These are phyloP conservation scores for Colletotrichum sp. DNA, from an alignment of 2,329 filamentous ascomycete species.

Conservation along the genomic window DNA sequence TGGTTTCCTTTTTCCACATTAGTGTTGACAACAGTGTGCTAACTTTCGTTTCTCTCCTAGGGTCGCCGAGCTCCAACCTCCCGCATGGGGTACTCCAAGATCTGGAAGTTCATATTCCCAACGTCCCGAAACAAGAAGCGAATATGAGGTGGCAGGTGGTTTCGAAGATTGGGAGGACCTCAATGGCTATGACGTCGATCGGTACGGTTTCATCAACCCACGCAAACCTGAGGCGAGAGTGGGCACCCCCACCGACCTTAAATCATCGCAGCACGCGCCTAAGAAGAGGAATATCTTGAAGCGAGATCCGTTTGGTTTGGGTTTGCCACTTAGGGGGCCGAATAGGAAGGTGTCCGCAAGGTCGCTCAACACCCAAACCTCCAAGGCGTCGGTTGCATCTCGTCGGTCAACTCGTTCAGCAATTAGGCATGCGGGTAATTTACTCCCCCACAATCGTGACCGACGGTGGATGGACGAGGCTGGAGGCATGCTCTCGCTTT, in stretches of 20 bases:
- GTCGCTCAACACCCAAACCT: slow-evolving; percentile 63
- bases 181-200: slow-evolving; percentile 65
- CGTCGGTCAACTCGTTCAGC: slow-evolving; percentile 59
- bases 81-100: slow-evolving; percentile 39
- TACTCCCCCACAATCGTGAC: slow-evolving; percentile 65
- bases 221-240: slow-evolving; percentile 45
- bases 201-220: slow-evolving; percentile 70
- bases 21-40: slow-evolving; percentile 29
- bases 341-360: slow-evolving; percentile 62
- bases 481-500: slow-evolving; percentile 68
- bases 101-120: slow-evolving; percentile 51
- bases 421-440: slow-evolving; percentile 62
- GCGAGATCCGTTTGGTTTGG: slow-evolving; percentile 41
- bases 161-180: slow-evolving; percentile 73
- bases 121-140: slow-evolving; percentile 46
- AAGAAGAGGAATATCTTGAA: slow-evolving; percentile 52
- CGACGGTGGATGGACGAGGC: slow-evolving; percentile 68
- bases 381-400: slow-evolving; percentile 55
- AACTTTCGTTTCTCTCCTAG: slow-evolving; percentile 29
- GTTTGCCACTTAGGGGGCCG: slow-evolving; percentile 41
- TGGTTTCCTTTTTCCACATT: slow-evolving; percentile 54
- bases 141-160: slow-evolving; percentile 60
- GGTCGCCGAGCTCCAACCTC: slow-evolving; percentile 33
- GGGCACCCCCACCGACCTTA: slow-evolving; percentile 45
- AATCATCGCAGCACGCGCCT: slow-evolving; percentile 47